Conservation (phyloP, 208 protist genomes). For the Leishmania gerbilli region DNA sequence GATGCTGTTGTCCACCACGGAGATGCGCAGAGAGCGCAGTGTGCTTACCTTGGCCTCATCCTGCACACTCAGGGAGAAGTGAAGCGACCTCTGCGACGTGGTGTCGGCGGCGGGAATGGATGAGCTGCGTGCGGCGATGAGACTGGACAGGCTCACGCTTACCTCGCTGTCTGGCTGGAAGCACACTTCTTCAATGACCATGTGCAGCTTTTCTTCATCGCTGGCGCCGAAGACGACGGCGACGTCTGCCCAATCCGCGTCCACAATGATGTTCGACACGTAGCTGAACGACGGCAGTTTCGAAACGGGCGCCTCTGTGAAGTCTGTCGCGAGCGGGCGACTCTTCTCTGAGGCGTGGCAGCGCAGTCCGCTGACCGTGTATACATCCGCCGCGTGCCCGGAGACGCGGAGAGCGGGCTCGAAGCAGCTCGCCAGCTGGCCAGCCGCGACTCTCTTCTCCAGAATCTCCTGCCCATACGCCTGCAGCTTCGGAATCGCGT, state of each 20-base stretch:
- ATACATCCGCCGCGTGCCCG: slow-evolving; percentile 20
- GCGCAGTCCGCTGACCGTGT: slow-evolving; percentile 39
- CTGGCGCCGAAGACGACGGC: slow-evolving; percentile 37
- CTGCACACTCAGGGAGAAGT: slow-evolving; percentile 17
- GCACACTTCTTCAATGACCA: slow-evolving; percentile 38
- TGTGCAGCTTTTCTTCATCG: slow-evolving; percentile 25
- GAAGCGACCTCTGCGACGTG: background rate
- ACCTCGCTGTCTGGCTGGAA: slow-evolving; percentile 33
- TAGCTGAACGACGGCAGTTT: slow-evolving; percentile 52
- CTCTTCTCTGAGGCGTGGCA: slow-evolving; percentile 33
- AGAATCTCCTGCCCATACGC: slow-evolving; percentile 62
- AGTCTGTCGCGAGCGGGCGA: slow-evolving; percentile 26
- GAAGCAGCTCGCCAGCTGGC: slow-evolving; percentile 53
- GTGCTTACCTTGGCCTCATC: slow-evolving; percentile 19
- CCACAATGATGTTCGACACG: slow-evolving; percentile 56
- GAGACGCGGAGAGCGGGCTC: slow-evolving; percentile 22
- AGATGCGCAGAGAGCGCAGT: slow-evolving; percentile 24
- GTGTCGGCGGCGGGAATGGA: slow-evolving; percentile 1
- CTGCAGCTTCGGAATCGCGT: slow-evolving; percentile 42
- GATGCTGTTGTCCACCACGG: slow-evolving; percentile 21
- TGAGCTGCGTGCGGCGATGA: slow-evolving; percentile 12
- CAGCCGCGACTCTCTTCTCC: slow-evolving; percentile 34
- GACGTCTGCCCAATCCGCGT: slow-evolving; percentile 47
- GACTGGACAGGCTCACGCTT: slow-evolving; percentile 22
- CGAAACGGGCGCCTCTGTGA: slow-evolving; percentile 41